phyloP scores from a whole-genome alignment of 1,284 basidiomycete species.

The Malassezia vespertilionis region DNA sequence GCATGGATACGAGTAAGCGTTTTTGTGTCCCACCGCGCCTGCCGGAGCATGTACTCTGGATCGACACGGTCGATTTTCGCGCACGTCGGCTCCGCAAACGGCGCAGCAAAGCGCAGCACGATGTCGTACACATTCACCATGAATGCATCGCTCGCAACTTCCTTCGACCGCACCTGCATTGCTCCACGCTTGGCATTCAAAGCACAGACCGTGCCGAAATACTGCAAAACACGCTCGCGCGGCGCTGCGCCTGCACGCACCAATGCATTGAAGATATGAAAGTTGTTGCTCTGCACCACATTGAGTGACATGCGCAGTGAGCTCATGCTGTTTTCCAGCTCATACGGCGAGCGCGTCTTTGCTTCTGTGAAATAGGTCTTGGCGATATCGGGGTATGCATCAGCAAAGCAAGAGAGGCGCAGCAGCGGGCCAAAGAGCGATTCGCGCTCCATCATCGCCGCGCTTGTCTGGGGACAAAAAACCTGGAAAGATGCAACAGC shows the following conservation, averaged over 20 bases:
- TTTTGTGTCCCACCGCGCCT: constrained; percentile 32
- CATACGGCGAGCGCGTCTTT: constrained; percentile 23
- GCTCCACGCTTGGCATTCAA: constrained; percentile 78
- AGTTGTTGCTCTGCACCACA: constrained; percentile 60
- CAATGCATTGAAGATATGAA: constrained; percentile 76
- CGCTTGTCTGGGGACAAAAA: constrained; percentile 61
- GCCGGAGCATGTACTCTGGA: constrained; percentile 54
- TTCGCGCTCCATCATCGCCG: constrained; percentile 48
- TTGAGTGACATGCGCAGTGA: constrained; percentile 35
- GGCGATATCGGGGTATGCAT: constrained; percentile 32
- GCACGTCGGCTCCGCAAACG: constrained; percentile 85
- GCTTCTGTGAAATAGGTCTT: constrained; percentile 31
- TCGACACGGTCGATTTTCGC: constrained; percentile 82
- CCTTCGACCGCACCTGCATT: constrained; percentile 70
- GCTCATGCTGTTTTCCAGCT: constrained; percentile 28
- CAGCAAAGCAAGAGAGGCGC: constrained; percentile 35
- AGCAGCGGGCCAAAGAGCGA: constrained; percentile 38
- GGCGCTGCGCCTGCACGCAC: constrained; percentile 70
- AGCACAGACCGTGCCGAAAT: constrained; percentile 63
- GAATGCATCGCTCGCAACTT: constrained; percentile 81
- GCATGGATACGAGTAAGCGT: constrained; percentile 43
- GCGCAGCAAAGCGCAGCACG: constrained; percentile 78
- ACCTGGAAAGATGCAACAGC: constrained; percentile 55
- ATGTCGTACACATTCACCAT: constrained; percentile 81
- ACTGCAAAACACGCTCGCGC: constrained; percentile 72